Evolutionary conservation across 2,329 filamentous ascomycete species (phyloP).

Genomic region (Colletotrichum tofieldiae): DNA sequence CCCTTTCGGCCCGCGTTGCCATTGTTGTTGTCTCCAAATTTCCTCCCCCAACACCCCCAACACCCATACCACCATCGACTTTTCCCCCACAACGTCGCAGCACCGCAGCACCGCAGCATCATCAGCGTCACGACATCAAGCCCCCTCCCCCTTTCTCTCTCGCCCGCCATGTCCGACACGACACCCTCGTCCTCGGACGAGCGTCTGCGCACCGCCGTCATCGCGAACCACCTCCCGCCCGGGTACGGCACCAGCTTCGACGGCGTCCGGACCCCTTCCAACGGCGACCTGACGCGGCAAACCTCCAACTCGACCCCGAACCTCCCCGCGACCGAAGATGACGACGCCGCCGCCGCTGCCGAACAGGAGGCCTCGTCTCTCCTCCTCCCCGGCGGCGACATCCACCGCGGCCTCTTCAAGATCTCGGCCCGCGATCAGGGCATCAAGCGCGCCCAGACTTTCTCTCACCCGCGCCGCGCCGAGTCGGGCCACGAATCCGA

Average conservation of each 20-base stretch:
- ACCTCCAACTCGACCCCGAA: conserved; percentile 27
- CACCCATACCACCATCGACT: background rate
- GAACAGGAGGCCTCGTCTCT: conserved; percentile 73
- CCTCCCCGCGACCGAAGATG: background rate
- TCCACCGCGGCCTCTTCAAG: conserved; percentile 84
- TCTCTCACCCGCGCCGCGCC: conserved; percentile 66
- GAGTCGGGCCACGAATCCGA: conserved; percentile 43
- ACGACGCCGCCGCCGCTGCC: conserved; percentile 40
- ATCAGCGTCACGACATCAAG: background rate
- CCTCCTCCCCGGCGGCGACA: conserved; percentile 81
- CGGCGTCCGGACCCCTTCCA: conserved; percentile 40
- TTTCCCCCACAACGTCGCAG: background rate
- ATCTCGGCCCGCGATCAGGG: conserved; percentile 72
- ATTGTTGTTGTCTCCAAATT: background rate
- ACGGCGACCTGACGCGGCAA: conserved; percentile 29
- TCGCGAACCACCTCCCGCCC: conserved; percentile 42
- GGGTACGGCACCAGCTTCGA: conserved; percentile 44
- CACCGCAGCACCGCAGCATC: background rate
- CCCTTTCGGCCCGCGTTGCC: background rate
- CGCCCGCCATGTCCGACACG: conserved; percentile 35
- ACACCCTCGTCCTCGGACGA: conserved; percentile 34
- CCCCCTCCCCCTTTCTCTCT: background rate
- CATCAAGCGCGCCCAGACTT: conserved; percentile 75
- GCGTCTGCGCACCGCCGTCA: conserved; percentile 37
- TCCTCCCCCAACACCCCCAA: background rate